These are phyloP conservation scores for Fragosphaeria purpurea DNA, from an alignment of 2,329 filamentous ascomycete species.

Conservation along the genomic window DNA sequence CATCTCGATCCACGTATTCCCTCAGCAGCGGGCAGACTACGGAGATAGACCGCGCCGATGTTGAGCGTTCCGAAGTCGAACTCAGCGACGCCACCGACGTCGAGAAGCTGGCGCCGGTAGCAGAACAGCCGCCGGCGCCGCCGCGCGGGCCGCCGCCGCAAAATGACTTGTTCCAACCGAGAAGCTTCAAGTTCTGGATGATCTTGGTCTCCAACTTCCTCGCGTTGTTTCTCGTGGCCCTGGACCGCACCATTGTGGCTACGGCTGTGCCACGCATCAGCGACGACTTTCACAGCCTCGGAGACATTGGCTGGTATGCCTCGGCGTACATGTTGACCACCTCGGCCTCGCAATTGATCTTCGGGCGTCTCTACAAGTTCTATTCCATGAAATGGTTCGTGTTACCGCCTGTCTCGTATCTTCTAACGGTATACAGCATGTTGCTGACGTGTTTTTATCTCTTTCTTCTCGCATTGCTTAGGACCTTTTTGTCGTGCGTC, in stretches of 20 bases:
- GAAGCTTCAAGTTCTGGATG: conserved; percentile 45
- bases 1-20: conserved; percentile 6
- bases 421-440: neutral
- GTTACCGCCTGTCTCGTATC: neutral
- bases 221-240: conserved; percentile 47
- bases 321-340: conserved; percentile 52
- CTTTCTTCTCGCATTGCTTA: conserved; percentile 10
- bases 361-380: conserved; percentile 44
- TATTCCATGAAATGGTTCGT: conserved; percentile 38
- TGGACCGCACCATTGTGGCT: conserved; percentile 46
- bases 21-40: conserved; percentile 9
- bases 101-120: conserved; percentile 16
- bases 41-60: conserved; percentile 6
- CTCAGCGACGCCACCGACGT: conserved; percentile 14
- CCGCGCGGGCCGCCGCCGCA: conserved; percentile 8
- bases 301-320: conserved; percentile 56
- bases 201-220: conserved; percentile 43
- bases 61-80: conserved; percentile 9
- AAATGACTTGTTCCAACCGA: conserved; percentile 38
- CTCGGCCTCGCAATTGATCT: conserved; percentile 43
- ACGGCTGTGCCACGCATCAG: conserved; percentile 46
- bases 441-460: neutral
- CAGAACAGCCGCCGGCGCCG: conserved; percentile 2
- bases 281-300: conserved; percentile 46
- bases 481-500: conserved; percentile 37